These are phyloP conservation scores for Leptomonas seymouri DNA, from an alignment of 208 protist species.

Conservation along the genomic window DNA sequence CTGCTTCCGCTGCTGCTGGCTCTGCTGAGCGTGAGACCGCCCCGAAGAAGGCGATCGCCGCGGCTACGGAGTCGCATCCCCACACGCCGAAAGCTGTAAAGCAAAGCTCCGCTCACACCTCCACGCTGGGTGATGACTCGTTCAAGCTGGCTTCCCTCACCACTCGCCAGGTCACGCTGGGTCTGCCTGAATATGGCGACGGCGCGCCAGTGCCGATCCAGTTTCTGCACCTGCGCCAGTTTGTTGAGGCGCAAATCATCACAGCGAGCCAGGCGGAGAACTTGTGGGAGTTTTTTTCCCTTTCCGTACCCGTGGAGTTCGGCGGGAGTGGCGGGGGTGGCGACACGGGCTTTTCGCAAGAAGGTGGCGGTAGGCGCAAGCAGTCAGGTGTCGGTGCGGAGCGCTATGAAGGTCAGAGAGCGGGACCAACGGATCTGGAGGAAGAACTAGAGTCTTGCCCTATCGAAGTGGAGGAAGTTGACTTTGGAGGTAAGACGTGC, in stretches of 20 bases:
- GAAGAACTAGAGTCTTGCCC: constrained; percentile 10
- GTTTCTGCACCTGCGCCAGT: constrained; percentile 75
- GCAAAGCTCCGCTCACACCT: constrained; percentile 20
- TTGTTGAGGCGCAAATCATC: constrained; percentile 82
- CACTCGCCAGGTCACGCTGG: constrained; percentile 59
- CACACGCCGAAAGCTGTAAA: neutral
- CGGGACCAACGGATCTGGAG: neutral
- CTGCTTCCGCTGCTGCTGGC: neutral
- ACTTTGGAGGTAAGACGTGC: neutral
- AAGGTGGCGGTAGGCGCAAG: neutral
- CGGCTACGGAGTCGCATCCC: constrained; percentile 1
- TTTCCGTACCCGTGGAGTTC: neutral
- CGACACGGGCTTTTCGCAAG: neutral
- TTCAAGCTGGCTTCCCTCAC: constrained; percentile 73
- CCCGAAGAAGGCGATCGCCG: constrained; percentile 4
- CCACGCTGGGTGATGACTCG: constrained; percentile 44
- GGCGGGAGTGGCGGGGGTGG: constrained; percentile 2
- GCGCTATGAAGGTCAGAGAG: neutral
- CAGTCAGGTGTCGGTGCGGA: neutral
- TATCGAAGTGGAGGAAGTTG: constrained; percentile 17
- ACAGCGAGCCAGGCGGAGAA: constrained; percentile 67
- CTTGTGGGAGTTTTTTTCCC: constrained; percentile 75
- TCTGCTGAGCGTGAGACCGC: neutral
- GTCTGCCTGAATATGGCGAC: constrained; percentile 44
- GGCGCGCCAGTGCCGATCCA: constrained; percentile 65